Conservation (phyloP, 2,329 filamentous ascomycete species). For the Leptoxyphium fumago region DNA sequence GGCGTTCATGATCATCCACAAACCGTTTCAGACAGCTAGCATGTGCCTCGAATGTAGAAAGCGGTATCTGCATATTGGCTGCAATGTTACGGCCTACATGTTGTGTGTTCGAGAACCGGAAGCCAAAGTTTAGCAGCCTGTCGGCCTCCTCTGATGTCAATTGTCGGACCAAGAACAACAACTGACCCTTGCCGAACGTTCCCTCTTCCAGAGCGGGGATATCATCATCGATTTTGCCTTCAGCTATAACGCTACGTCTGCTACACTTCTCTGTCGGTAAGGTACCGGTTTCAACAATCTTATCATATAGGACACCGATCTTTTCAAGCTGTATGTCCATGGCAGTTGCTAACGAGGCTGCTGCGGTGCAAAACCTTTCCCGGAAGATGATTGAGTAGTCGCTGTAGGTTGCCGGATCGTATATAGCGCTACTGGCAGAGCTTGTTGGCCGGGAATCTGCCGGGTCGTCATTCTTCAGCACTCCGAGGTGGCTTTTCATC, state of each 20-base stretch:
- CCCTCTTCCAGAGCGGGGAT: constrained; percentile 20
- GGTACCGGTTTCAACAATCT: constrained; percentile 22
- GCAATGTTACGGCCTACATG: constrained; percentile 57
- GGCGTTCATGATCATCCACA: constrained; percentile 25
- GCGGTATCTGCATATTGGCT: constrained; percentile 58
- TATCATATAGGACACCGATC: constrained; percentile 23
- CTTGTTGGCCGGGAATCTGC: constrained; percentile 13
- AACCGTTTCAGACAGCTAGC: constrained; percentile 52
- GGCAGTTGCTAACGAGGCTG: constrained; percentile 54
- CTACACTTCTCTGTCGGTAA: constrained; percentile 1
- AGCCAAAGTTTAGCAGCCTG: constrained; percentile 55
- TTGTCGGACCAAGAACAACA: constrained; percentile 64
- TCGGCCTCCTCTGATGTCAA: constrained; percentile 45
- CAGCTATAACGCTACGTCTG: constrained; percentile 1
- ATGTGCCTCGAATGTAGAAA: constrained; percentile 43
- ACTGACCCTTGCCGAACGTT: constrained; percentile 50
- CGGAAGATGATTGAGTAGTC: constrained; percentile 66
- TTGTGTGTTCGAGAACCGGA: constrained; percentile 57
- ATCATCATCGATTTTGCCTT: constrained; percentile 18
- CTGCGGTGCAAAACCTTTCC: constrained; percentile 70
- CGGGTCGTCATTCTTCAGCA: constrained; percentile 21
- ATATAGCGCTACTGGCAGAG: constrained; percentile 20
- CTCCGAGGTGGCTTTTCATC: constrained; percentile 57
- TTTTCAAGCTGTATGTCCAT: constrained; percentile 28
- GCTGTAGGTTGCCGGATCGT: constrained; percentile 43